Evolutionary conservation across 345 rosid genomes (phyloP).

Genomic region (Aquilaria sinensis): DNA sequence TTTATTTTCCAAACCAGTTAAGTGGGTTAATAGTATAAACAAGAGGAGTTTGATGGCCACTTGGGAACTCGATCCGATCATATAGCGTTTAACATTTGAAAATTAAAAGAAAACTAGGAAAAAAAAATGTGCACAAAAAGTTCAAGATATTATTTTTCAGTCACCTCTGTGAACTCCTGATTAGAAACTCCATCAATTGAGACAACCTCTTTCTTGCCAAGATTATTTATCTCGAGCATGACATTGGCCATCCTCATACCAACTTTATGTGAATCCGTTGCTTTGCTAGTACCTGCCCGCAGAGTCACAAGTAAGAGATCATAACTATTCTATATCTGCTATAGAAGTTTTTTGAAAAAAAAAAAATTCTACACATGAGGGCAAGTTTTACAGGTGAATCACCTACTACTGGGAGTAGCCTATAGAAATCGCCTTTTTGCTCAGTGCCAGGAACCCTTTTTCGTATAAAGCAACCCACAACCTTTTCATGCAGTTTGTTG

Average conservation of each 20-base stretch:
- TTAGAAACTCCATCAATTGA: slow-evolving; percentile 71
- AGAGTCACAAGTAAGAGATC: slow-evolving; percentile 12
- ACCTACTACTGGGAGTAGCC: slow-evolving; percentile 95
- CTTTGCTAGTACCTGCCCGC: slow-evolving; percentile 59
- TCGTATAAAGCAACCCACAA: slow-evolving; percentile 85
- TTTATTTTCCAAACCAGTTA: too few relatives aligned
- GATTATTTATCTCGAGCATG: slow-evolving; percentile 67
- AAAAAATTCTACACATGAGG: slow-evolving; percentile 2
- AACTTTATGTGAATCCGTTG: slow-evolving; percentile 51
- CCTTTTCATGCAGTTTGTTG: slow-evolving; percentile 61
- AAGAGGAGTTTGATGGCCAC: too few relatives aligned
- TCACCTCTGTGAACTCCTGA: slow-evolving; percentile 89
- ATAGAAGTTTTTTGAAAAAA: neutral
- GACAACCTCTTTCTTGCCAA: slow-evolving; percentile 66
- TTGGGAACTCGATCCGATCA: too few relatives aligned
- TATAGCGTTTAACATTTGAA: neutral
- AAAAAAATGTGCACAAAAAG: neutral
- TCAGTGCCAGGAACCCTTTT: slow-evolving; percentile 58
- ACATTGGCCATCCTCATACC: slow-evolving; percentile 51
- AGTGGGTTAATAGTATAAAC: too few relatives aligned
- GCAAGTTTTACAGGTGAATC: slow-evolving; percentile 21
- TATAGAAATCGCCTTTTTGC: slow-evolving; percentile 60
- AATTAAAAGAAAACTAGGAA: neutral
- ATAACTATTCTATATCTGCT: neutral
- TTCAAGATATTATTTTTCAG: slow-evolving; percentile 2